A percentile compares a stretch with the other conserved stretches of the same genome.
These are phyloP conservation scores for Termitomyces sp. DNA, from an alignment of 768 basidiomycete species.

Conservation along the genomic window DNA sequence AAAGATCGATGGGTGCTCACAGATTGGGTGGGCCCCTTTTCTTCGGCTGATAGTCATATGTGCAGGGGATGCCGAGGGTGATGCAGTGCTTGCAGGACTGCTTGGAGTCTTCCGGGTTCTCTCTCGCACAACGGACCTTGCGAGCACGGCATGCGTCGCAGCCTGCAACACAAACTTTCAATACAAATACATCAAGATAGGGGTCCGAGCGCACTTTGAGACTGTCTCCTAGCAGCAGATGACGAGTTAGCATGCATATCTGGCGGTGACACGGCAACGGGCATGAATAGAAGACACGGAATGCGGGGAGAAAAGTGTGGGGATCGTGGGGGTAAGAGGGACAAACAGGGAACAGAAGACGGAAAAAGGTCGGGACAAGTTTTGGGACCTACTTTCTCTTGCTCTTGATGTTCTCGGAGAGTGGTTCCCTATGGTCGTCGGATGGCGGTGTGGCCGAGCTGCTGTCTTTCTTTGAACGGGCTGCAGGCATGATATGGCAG, in stretches of 20 bases:
- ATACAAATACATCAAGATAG: not conserved
- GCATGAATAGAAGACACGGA: conserved; percentile 32
- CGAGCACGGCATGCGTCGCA: conserved; percentile 85
- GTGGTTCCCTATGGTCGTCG: conserved; percentile 56
- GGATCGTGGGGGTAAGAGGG: conserved; percentile 38
- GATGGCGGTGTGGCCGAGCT: conserved; percentile 60
- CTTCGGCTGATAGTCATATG: conserved; percentile 91
- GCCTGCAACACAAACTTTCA: conserved; percentile 37
- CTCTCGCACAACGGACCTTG: conserved; percentile 81
- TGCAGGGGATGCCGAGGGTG: conserved; percentile 77
- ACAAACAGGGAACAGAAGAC: conserved; percentile 28
- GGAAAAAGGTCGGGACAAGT: conserved; percentile 54
- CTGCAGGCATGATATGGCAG: conserved; percentile 52
- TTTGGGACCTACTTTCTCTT: conserved; percentile 68
- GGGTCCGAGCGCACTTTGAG: conserved; percentile 50
- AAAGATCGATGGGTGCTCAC: conserved; percentile 36
- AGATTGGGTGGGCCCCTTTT: conserved; percentile 91
- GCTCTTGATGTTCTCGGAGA: conserved; percentile 66
- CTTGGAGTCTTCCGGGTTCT: conserved; percentile 72
- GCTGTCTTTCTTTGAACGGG: conserved; percentile 62
- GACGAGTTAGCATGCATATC: conserved; percentile 28
- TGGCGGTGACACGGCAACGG: conserved; percentile 18
- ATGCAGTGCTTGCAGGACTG: conserved; percentile 86
- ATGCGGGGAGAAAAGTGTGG: conserved; percentile 23
- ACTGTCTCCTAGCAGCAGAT: conserved; percentile 59